These are phyloP conservation scores for Pythium phragmitis DNA, from an alignment of 352 stramenopile genomes.

Conservation along the genomic window DNA sequence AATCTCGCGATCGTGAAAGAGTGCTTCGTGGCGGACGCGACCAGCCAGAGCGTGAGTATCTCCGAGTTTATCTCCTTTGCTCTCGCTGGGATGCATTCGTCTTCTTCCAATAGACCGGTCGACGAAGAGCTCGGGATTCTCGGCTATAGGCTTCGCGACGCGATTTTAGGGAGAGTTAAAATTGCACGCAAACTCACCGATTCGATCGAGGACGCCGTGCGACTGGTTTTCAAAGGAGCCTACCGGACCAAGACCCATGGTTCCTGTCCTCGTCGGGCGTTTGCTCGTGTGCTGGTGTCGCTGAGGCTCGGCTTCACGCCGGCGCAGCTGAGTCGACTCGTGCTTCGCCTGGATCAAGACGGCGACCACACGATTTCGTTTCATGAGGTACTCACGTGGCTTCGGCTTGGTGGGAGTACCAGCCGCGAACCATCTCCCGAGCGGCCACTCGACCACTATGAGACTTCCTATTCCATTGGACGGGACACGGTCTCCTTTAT, in stretches of 20 bases:
- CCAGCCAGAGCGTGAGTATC: slow-evolving; percentile 47
- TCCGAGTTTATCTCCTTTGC: slow-evolving; percentile 78
- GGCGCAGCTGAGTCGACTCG: slow-evolving; percentile 50
- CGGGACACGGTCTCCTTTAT: background rate
- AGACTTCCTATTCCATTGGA: background rate
- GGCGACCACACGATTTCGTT: slow-evolving; percentile 60
- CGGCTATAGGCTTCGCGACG: slow-evolving; percentile 43
- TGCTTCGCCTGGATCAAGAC: slow-evolving; percentile 54
- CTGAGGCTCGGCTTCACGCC: slow-evolving; percentile 45
- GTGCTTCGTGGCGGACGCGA: slow-evolving; percentile 41
- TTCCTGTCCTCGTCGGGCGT: slow-evolving; percentile 32
- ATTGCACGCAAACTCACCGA: slow-evolving; percentile 33
- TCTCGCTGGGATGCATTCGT: slow-evolving; percentile 27
- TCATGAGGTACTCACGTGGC: slow-evolving; percentile 64
- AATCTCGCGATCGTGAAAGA: slow-evolving; percentile 53
- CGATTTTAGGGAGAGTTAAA: slow-evolving; percentile 41
- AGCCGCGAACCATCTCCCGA: background rate
- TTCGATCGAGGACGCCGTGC: slow-evolving; percentile 53
- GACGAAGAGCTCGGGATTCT: slow-evolving; percentile 52
- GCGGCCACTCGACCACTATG: background rate
- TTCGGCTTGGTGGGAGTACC: slow-evolving; percentile 33
- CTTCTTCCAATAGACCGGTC: background rate
- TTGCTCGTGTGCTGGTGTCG: slow-evolving; percentile 37
- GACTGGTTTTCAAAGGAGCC: slow-evolving; percentile 46
- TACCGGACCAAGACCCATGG: slow-evolving; percentile 32